Conservation (phyloP, 2,329 filamentous ascomycete genomes). For the Juglanconis sp. region DNA sequence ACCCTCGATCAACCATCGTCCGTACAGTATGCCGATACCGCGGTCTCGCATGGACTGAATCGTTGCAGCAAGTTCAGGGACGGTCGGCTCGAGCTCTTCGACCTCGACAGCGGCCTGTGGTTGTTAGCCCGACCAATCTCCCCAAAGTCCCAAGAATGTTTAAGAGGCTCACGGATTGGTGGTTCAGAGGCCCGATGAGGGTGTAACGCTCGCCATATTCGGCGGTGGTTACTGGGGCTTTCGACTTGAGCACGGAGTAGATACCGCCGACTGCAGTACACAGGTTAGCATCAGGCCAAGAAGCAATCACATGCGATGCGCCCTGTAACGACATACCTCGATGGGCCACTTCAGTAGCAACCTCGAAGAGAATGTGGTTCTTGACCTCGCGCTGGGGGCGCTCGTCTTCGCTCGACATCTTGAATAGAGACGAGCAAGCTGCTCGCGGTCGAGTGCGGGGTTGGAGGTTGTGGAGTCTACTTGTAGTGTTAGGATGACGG, state of each 20-base stretch:
- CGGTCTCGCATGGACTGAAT: slow-evolving; percentile 92
- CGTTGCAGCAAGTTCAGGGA: slow-evolving; percentile 73
- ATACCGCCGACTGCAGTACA: slow-evolving; percentile 78
- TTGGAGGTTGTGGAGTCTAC: neutral
- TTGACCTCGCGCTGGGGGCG: slow-evolving; percentile 68
- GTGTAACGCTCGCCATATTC: slow-evolving; percentile 99
- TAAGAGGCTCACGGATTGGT: slow-evolving; percentile 66
- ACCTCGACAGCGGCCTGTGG: slow-evolving; percentile 91
- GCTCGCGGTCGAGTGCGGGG: slow-evolving; percentile 4
- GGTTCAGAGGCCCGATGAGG: slow-evolving; percentile 90
- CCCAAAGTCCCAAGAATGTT: neutral
- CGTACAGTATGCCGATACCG: slow-evolving; percentile 86
- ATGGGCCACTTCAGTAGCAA: slow-evolving; percentile 96
- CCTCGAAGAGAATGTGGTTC: slow-evolving; percentile 94
- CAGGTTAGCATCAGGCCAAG: slow-evolving; percentile 21
- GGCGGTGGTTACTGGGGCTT: slow-evolving; percentile 93
- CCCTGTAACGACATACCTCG: slow-evolving; percentile 59
- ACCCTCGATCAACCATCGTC: slow-evolving; percentile 95
- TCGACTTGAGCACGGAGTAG: slow-evolving; percentile 98
- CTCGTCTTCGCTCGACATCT: slow-evolving; percentile 46
- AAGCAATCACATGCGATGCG: neutral
- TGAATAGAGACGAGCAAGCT: slow-evolving; percentile 1
- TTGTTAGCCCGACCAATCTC: slow-evolving; percentile 18
- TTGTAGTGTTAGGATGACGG: neutral
- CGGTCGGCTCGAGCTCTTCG: slow-evolving; percentile 82